Evolutionary conservation across 2,329 filamentous ascomycete species (phyloP), one percentile per base, ranked within the genome.

Genomic region (Cladosporium halotolerans): DNA sequence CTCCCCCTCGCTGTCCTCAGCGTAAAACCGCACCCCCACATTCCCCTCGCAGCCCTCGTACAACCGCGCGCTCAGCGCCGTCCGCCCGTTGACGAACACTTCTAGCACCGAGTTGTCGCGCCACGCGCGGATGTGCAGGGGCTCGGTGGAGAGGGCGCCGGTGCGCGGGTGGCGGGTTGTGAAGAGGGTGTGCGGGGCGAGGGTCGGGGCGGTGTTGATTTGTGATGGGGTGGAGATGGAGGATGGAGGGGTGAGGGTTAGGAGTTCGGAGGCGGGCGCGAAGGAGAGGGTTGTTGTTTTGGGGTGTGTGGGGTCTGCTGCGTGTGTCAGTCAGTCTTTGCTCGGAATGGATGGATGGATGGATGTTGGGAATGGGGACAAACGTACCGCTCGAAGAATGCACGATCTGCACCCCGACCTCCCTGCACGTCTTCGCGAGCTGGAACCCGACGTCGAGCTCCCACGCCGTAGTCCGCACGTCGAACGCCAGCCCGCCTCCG

Each of bases 181-280:
- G 59, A 79, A 77, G 0, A 79, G 67, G 0, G 76, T 79, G 52
- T 77, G 76, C 0, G 76, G 73, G 0, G 73, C 74, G 13, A 14
- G 33, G 23, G 62, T 60, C 1, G 59, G 57, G 4, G 53, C 38
- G 19, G 54, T 57, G 50, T 59, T 62, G 55, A 36, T 73, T 32
- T 71, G 67, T 13, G 76, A 67, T 6, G 45, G 55, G 9, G 44
- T 1, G 14, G 13, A 38, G 14, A 54, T 68, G 28, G 78, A 70
- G 3, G 57, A 63, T 3, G 47, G 23, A 3, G 70, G 67, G 2
- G 64, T 58, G 63, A 75, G 76, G 45, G 60, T 64, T 28, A 78
- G 70, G 9, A 64, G 70, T 54, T 78, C 75, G 3, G 57, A 62
- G 3, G 47, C 19, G 4, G 70, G 67, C 2, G 64, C 58, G 63